Evolutionary conservation across 176 grass and related monocot genomes (phyloP).

Genomic region (Ananas comosus): DNA sequence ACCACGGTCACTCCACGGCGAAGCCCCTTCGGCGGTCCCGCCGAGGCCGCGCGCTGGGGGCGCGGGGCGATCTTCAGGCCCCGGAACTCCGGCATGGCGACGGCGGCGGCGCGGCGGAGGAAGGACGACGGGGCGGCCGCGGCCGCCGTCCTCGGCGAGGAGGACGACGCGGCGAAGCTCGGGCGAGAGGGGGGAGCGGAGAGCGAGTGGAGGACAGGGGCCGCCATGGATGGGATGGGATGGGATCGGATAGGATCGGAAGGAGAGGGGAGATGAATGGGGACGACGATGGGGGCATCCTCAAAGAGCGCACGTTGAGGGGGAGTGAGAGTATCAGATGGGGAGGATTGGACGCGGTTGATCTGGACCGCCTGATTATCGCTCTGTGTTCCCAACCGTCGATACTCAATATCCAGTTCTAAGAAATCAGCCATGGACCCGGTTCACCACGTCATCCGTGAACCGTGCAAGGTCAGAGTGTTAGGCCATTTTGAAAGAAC

Average conservation of each 20-base stretch:
- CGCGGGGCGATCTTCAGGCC: slow-evolving; percentile 21
- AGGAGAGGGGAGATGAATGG: background rate
- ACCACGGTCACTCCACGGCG: slow-evolving; percentile 13
- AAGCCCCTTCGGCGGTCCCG: slow-evolving; percentile 6
- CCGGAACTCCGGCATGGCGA: slow-evolving; percentile 16
- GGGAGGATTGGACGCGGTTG: no score
- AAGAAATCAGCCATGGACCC: no score
- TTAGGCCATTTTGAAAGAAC: no score
- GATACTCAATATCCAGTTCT: no score
- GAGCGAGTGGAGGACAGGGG: slow-evolving; percentile 26
- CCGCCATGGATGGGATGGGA: slow-evolving; percentile 36
- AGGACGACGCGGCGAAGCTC: slow-evolving; percentile 3
- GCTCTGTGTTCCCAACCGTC: no score
- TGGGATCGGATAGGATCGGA: slow-evolving; percentile 10
- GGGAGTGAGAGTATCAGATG: no score
- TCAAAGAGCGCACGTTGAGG: slow-evolving; percentile 1
- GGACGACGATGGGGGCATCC: background rate
- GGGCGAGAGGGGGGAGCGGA: slow-evolving; percentile 12
- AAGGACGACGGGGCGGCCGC: background rate
- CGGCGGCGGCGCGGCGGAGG: background rate
- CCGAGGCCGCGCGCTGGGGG: slow-evolving; percentile 5
- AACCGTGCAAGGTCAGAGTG: no score
- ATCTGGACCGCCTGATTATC: no score
- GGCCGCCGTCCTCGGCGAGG: background rate
- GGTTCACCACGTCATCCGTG: no score